Percentiles rank a stretch among this genome's conserved stretches.
Conservation (phyloP, 2,329 filamentous ascomycete genomes). For the Thelonectria rubi region DNA sequence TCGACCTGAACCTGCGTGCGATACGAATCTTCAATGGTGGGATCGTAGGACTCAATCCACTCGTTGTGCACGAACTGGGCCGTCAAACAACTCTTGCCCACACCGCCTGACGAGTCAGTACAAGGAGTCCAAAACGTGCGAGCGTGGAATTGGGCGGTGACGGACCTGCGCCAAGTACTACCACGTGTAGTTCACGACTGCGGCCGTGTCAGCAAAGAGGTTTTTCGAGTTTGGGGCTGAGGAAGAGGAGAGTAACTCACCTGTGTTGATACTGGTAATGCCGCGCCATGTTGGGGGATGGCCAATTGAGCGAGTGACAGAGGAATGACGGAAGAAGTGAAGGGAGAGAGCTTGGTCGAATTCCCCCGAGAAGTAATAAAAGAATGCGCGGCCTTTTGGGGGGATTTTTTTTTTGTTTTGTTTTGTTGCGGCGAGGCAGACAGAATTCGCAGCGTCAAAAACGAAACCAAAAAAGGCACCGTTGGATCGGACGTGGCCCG, state of each 20-base stretch:
- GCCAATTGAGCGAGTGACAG: not conserved
- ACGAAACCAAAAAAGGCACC: conserved; percentile 2
- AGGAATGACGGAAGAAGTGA: too few relatives aligned
- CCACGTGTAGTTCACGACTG: conserved; percentile 83
- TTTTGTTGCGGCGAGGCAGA: too few relatives aligned
- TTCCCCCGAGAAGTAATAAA: too few relatives aligned
- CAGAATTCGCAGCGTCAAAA: conserved; percentile 17
- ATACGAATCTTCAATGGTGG: conserved; percentile 82
- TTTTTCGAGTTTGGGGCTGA: too few relatives aligned
- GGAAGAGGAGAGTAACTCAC: conserved; percentile 27
- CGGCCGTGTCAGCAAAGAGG: conserved; percentile 31
- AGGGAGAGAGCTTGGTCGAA: too few relatives aligned
- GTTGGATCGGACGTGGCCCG: conserved; percentile 19
- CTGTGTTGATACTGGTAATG: conserved; percentile 43
- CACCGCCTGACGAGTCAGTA: conserved; percentile 70
- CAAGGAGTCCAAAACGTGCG: conserved; percentile 13
- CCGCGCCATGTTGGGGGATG: conserved; percentile 39
- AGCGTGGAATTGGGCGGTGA: conserved; percentile 35
- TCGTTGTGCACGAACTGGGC: conserved; percentile 95
- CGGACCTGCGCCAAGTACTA: conserved; percentile 81
- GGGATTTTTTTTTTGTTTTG: too few relatives aligned
- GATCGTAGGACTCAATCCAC: conserved; percentile 89
- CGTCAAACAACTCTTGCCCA: conserved; percentile 92
- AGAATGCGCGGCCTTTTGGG: too few relatives aligned
- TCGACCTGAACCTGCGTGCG: conserved; percentile 82